phyloP scores from a whole-genome alignment of 2,329 filamentous ascomycete genomes.

The Nemania abortiva region DNA sequence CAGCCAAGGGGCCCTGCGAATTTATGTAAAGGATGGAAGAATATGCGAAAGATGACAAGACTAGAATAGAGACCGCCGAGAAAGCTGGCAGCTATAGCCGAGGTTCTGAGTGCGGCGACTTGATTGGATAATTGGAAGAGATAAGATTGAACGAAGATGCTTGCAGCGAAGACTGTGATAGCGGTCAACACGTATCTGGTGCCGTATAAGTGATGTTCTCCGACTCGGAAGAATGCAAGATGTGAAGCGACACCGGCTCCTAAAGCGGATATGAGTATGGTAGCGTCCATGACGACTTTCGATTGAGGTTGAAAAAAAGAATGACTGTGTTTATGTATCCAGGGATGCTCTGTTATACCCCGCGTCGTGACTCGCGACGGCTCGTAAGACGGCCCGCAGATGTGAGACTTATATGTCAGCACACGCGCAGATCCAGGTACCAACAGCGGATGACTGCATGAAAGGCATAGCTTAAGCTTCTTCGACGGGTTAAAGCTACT shows the following conservation, averaged over 20 bases:
- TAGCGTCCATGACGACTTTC: conserved; percentile 12
- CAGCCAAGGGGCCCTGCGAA: conserved; percentile 34
- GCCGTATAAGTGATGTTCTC: conserved; percentile 36
- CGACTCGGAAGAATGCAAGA: conserved; percentile 24
- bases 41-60: conserved; percentile 29
- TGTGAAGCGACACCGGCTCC: conserved; percentile 28
- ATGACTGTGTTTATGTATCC: background rate
- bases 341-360: background rate
- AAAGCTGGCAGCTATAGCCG: conserved; percentile 12
- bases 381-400: background rate
- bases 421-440: background rate
- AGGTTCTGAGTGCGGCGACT: background rate
- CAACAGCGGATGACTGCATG: background rate
- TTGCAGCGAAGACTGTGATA: conserved; percentile 5
- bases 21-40: conserved; percentile 29
- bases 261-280: background rate
- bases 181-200: conserved; percentile 7
- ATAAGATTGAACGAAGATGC: background rate
- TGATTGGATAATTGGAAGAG: background rate
- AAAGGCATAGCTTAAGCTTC: background rate
- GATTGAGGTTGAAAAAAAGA: background rate
- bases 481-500: background rate
- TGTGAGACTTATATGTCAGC: background rate
- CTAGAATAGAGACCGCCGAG: conserved; percentile 30
- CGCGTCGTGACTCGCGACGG: background rate